Evolutionary conservation across 257 asterid species (phyloP).

Genomic region (Solanum gandarillasii): DNA sequence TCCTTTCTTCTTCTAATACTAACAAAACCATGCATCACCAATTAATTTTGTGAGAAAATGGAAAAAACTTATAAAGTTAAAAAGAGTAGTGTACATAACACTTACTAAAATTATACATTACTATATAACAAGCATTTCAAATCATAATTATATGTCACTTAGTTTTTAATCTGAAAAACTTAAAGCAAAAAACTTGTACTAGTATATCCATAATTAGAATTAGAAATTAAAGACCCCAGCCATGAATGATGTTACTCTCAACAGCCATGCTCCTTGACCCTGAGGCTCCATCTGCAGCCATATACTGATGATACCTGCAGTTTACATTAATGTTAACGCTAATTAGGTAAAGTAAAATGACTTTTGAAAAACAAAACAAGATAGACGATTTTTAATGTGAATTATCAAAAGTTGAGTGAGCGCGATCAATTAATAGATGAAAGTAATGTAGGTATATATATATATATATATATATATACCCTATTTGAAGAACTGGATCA

Average conservation of each 20-base stretch:
- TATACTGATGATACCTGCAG: slow-evolving; percentile 51
- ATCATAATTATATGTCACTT: not conserved
- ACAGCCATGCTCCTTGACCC: slow-evolving; percentile 42
- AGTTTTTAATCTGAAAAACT: not conserved
- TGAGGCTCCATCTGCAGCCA: slow-evolving; percentile 57
- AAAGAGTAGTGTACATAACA: not conserved
- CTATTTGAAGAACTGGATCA: slow-evolving; percentile 58
- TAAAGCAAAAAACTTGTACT: not conserved
- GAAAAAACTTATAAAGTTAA: not conserved
- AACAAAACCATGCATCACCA: not conserved
- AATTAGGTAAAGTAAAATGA: not conserved
- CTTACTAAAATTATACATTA: not conserved
- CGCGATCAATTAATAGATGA: not conserved
- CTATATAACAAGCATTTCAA: not conserved
- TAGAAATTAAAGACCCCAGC: slow-evolving; percentile 49
- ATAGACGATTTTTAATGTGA: not conserved
- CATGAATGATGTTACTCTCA: slow-evolving; percentile 46
- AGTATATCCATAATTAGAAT: not conserved
- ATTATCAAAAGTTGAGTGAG: not conserved
- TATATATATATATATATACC: slow-evolving; percentile 22
- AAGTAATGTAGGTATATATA: not conserved
- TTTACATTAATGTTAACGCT: not conserved
- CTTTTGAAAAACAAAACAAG: not conserved
- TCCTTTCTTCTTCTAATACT: too few species aligned
- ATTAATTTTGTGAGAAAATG: not conserved